phyloP scores from a whole-genome alignment of 1,284 basidiomycete genomes.

The Tranzscheliella williamsii region DNA sequence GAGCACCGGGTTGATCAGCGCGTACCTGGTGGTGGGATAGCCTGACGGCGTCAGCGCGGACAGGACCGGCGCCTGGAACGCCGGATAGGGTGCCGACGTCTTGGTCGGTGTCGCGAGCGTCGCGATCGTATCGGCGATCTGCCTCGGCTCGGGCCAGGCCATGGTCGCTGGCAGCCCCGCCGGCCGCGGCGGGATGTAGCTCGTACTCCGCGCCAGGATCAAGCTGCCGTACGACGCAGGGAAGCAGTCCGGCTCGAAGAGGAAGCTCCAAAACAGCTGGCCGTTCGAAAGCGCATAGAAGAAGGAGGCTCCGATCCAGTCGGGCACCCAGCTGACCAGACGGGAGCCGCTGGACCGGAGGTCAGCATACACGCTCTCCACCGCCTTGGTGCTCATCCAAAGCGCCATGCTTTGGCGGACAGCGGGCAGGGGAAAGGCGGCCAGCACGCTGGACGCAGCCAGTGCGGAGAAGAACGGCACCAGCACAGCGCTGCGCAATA shows the following conservation, averaged over 20 bases:
- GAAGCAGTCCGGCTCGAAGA: conserved; percentile 49
- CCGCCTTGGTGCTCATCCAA: conserved; percentile 34
- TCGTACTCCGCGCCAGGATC: conserved; percentile 40
- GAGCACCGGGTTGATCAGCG: conserved; percentile 46
- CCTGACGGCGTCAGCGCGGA: conserved; percentile 41
- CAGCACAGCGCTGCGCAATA: conserved; percentile 24
- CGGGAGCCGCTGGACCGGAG: conserved; percentile 14
- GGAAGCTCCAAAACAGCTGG: conserved; percentile 48
- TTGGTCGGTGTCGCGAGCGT: conserved; percentile 34
- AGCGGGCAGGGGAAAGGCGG: conserved; percentile 18
- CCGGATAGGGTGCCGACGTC: conserved; percentile 39
- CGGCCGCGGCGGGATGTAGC: conserved; percentile 48
- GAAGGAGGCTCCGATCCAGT: conserved; percentile 41
- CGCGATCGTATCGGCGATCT: conserved; percentile 46
- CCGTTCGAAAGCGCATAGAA: conserved; percentile 52
- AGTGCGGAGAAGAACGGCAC: conserved; percentile 29
- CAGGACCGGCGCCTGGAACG: conserved; percentile 50
- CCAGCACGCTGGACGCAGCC: conserved; percentile 14
- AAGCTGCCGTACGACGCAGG: conserved; percentile 34
- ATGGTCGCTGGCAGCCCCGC: conserved; percentile 38
- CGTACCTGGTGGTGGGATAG: conserved; percentile 37
- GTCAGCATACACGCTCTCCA: conserved; percentile 27
- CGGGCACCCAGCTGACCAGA: conserved; percentile 39
- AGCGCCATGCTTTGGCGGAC: conserved; percentile 29
- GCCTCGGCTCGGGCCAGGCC: conserved; percentile 39